phyloP scores from a whole-genome alignment of 106 monocot species.

The Dioscorea zingiberensis region DNA sequence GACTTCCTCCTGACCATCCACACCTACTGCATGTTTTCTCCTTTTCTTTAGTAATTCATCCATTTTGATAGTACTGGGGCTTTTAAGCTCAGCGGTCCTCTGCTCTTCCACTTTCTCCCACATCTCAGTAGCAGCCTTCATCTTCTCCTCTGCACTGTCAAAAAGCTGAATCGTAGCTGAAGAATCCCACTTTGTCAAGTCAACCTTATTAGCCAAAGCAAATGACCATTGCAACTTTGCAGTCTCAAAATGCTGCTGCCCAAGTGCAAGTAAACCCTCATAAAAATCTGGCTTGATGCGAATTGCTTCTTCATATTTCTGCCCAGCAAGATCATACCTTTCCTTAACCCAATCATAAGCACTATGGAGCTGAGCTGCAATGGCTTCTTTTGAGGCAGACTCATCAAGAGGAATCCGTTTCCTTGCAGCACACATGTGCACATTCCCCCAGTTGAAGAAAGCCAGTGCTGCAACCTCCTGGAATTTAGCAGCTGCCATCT shows the following conservation, averaged over 20 bases:
- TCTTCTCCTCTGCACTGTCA: conserved; percentile 78
- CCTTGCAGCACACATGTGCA: conserved; percentile 95
- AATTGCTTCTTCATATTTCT: conserved; percentile 83
- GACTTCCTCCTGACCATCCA: conserved; percentile 45
- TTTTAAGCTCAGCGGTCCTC: conserved; percentile 64
- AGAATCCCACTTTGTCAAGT: conserved; percentile 69
- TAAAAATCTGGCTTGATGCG: conserved; percentile 88
- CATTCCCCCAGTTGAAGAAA: conserved; percentile 98
- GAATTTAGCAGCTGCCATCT: conserved; percentile 85
- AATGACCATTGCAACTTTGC: conserved; percentile 98
- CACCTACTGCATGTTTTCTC: conserved; percentile 31
- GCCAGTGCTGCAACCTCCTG: conserved; percentile 98
- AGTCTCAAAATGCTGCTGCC: conserved; percentile 96
- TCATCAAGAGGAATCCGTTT: conserved; percentile 85
- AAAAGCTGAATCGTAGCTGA: conserved; percentile 70
- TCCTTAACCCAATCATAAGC: conserved; percentile 94
- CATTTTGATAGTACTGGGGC: conserved; percentile 38
- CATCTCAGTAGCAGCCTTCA: conserved; percentile 87
- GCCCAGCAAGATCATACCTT: conserved; percentile 77
- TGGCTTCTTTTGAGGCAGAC: conserved; percentile 49
- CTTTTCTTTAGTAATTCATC: conserved; percentile 62
- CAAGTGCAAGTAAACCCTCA: conserved; percentile 89
- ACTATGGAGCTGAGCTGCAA: conserved; percentile 51
- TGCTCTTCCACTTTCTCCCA: conserved; percentile 98
- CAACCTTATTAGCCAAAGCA: conserved; percentile 76